Percentiles rank a stretch among this genome's conserved stretches.
These are phyloP conservation scores for Echeveria elegans DNA, from an alignment of 164 flowering plant genomes.

Conservation along the genomic window DNA sequence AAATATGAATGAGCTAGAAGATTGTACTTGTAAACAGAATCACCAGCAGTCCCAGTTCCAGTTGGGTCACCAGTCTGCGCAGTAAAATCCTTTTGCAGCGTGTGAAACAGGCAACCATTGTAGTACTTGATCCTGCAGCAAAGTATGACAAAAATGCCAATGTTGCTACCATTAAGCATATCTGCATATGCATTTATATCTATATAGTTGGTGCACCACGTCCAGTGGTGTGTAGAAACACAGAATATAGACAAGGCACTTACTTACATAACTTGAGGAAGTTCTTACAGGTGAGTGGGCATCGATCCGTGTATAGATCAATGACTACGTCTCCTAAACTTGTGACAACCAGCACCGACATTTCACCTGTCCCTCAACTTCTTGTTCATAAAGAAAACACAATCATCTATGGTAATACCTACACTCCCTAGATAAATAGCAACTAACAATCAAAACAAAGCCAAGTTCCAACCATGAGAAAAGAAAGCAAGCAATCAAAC, in stretches of 20 bases:
- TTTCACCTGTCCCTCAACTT: conserved; percentile 4
- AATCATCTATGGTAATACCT: no score
- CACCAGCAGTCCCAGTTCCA: conserved; percentile 80
- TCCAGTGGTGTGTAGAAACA: no score
- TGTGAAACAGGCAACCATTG: conserved; percentile 90
- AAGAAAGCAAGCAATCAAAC: no score
- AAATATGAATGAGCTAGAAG: background rate
- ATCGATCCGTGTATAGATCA: conserved; percentile 61
- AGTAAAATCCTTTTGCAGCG: conserved; percentile 81
- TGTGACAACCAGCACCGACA: conserved; percentile 84
- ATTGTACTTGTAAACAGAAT: conserved; percentile 76
- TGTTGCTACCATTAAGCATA: no score
- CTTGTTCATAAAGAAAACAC: background rate
- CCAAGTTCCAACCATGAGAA: background rate
- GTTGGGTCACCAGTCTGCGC: conserved; percentile 96
- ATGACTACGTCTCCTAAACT: conserved; percentile 83
- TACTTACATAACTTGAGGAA: conserved; percentile 54
- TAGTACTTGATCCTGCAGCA: conserved; percentile 90
- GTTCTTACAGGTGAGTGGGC: conserved; percentile 86
- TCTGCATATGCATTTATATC: no score
- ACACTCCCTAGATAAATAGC: no score
- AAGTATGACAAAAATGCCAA: background rate
- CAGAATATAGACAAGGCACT: background rate
- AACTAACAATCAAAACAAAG: background rate
- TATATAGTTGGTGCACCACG: no score